Evolutionary conservation across 2,329 filamentous ascomycete genomes (phyloP).

Genomic region (Mycosphaerella arachidis): DNA sequence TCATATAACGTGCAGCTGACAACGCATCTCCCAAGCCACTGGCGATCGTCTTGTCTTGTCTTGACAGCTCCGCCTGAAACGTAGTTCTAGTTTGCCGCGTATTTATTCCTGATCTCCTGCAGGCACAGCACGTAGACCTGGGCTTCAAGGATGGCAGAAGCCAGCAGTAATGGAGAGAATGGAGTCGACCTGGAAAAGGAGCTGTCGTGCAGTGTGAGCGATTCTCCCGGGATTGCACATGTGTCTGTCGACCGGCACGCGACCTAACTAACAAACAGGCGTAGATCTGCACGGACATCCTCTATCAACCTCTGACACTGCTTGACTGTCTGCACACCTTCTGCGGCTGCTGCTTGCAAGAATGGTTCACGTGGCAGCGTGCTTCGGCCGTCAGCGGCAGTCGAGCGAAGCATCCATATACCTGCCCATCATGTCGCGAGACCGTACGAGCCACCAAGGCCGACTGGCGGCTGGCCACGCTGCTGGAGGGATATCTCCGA

Average conservation of each 20-base stretch:
- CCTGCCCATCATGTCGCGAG: conserved; percentile 89
- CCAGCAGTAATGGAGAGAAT: conserved; percentile 5
- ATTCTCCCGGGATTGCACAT: background rate
- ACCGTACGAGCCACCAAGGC: conserved; percentile 79
- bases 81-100: background rate
- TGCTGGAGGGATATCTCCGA: conserved; percentile 81
- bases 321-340: conserved; percentile 59
- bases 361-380: conserved; percentile 87
- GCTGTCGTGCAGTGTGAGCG: conserved; percentile 85
- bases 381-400: conserved; percentile 41
- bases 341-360: conserved; percentile 89
- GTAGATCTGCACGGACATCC: conserved; percentile 86
- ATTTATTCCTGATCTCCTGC: background rate
- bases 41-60: background rate
- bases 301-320: conserved; percentile 38
- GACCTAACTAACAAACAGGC: conserved; percentile 16
- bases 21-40: conserved; percentile 3
- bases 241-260: background rate
- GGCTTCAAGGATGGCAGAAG: conserved; percentile 5
- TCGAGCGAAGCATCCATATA: conserved; percentile 57
- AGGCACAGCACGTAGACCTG: background rate
- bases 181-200: conserved; percentile 76
- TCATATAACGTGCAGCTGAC: conserved; percentile 8
- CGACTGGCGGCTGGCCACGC: conserved; percentile 83
- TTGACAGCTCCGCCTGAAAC: background rate